Percentiles rank a stretch among this genome's conserved stretches.
These are phyloP conservation scores for Colletotrichum shisoi DNA, from an alignment of 2,329 filamentous ascomycete species.

Conservation along the genomic window DNA sequence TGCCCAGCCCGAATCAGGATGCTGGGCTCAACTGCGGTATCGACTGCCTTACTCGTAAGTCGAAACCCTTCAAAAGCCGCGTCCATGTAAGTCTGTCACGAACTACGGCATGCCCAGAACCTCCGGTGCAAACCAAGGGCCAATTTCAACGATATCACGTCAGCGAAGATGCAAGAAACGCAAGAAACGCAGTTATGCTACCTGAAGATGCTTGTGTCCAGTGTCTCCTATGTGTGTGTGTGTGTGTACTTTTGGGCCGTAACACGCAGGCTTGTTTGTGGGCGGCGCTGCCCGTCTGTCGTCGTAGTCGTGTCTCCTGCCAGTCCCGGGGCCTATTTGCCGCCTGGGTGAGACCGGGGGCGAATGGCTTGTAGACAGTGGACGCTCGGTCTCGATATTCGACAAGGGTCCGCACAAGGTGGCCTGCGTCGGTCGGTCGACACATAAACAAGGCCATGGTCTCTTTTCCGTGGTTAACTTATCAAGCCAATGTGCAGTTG, in stretches of 20 bases:
- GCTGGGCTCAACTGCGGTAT: slow-evolving; percentile 9
- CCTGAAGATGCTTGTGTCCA: slow-evolving; percentile 4
- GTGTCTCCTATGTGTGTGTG: neutral
- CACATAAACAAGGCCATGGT: slow-evolving; percentile 22
- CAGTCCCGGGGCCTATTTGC: slow-evolving; percentile 26
- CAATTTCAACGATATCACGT: slow-evolving; percentile 29
- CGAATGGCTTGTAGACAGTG: neutral
- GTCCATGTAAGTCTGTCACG: neutral
- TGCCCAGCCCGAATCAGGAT: slow-evolving; percentile 18
- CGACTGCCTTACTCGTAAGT: slow-evolving; percentile 10
- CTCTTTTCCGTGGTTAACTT: neutral
- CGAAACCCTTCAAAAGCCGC: slow-evolving; percentile 5
- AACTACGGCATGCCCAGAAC: neutral
- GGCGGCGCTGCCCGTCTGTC: slow-evolving; percentile 28
- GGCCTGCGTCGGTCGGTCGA: slow-evolving; percentile 5
- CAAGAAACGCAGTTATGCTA: slow-evolving; percentile 25
- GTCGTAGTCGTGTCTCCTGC: slow-evolving; percentile 14
- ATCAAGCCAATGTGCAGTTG: slow-evolving; percentile 15
- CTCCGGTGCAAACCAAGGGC: neutral
- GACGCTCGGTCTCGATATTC: slow-evolving; percentile 13
- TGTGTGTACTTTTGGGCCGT: slow-evolving; percentile 14
- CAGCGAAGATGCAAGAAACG: slow-evolving; percentile 22
- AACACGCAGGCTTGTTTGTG: slow-evolving; percentile 18
- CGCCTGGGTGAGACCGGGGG: slow-evolving; percentile 32
- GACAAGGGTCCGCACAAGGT: slow-evolving; percentile 14